These are phyloP conservation scores for Cryphonectria naterciae DNA, from an alignment of 2,329 filamentous ascomycete species.

Conservation along the genomic window DNA sequence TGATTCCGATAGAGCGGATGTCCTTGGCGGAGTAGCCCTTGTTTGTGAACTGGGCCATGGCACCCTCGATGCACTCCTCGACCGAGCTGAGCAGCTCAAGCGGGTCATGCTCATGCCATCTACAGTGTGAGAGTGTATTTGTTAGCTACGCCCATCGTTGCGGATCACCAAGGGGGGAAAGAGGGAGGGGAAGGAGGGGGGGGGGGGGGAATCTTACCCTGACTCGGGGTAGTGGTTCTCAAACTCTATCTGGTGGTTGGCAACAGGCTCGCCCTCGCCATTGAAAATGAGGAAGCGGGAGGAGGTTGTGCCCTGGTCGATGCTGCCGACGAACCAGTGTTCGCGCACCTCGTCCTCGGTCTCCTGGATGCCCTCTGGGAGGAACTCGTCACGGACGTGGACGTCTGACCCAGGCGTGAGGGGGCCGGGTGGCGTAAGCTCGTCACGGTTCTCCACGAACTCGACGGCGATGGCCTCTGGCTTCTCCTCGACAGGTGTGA, in stretches of 20 bases:
- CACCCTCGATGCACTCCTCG: conserved; percentile 77
- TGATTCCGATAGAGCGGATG: conserved; percentile 82
- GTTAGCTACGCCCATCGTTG: conserved; percentile 5
- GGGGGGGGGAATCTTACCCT: conserved; percentile 62
- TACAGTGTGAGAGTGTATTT: conserved; percentile 39
- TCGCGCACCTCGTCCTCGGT: conserved; percentile 36
- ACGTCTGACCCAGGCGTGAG: conserved; percentile 9
- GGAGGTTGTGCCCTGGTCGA: conserved; percentile 90
- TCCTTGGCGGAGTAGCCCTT: conserved; percentile 68
- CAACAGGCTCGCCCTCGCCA: conserved; percentile 74
- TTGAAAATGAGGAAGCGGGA: conserved; percentile 92
- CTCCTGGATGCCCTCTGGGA: conserved; percentile 35
- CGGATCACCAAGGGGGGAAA: conserved; percentile 20
- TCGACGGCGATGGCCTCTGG: conserved; percentile 23
- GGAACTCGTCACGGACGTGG: conserved; percentile 28
- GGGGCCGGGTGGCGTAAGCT: conserved; percentile 29
- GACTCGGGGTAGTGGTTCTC: conserved; percentile 82
- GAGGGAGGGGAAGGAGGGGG: too few relatives aligned
- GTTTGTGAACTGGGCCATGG: conserved; percentile 71
- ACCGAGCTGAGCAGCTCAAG: conserved; percentile 75
- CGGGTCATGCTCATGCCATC: conserved; percentile 91
- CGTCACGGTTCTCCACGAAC: conserved; percentile 24
- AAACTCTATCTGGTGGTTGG: conserved; percentile 85
- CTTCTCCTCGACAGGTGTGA: conserved; percentile 24
- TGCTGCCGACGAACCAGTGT: conserved; percentile 76